Conservation (phyloP, 1,139 yeast genomes). For the Yamadazyma dendronema region DNA sequence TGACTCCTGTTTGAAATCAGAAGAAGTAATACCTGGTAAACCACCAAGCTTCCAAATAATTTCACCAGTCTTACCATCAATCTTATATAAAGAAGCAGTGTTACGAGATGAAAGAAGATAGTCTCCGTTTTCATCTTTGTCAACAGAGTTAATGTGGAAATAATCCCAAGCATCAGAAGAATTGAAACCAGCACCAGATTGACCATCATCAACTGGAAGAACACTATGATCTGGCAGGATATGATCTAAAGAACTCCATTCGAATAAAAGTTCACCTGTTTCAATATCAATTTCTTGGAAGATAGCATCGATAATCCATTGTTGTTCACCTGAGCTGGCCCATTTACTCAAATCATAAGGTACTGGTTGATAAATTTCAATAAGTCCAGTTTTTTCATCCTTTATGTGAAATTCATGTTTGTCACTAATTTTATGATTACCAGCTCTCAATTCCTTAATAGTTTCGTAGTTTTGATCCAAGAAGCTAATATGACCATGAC, state of each 20-base stretch:
- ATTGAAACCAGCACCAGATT: slow-evolving; percentile 30
- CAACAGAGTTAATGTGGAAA: slow-evolving; percentile 42
- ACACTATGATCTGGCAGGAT: slow-evolving; percentile 31
- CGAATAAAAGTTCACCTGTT: slow-evolving; percentile 35
- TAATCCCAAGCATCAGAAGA: slow-evolving; percentile 41
- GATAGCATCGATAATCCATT: slow-evolving; percentile 32
- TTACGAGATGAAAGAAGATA: slow-evolving; percentile 36
- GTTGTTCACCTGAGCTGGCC: slow-evolving; percentile 23
- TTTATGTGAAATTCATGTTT: slow-evolving; percentile 34
- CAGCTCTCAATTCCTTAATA: slow-evolving; percentile 28
- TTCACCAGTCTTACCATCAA: slow-evolving; percentile 35
- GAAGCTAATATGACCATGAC: slow-evolving; percentile 35
- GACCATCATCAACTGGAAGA: slow-evolving; percentile 23
- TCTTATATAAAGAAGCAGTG: slow-evolving; percentile 32
- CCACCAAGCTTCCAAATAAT: slow-evolving; percentile 36
- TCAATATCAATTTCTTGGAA: slow-evolving; percentile 36
- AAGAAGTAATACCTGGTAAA: slow-evolving; percentile 22
- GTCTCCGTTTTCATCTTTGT: slow-evolving; percentile 36
- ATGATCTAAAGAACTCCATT: slow-evolving; percentile 39
- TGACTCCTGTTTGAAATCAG: slow-evolving; percentile 18
- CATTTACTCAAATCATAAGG: slow-evolving; percentile 25
- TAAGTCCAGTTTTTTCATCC: slow-evolving; percentile 25
- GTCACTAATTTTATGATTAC: slow-evolving; percentile 28
- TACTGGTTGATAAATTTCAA: slow-evolving; percentile 31
- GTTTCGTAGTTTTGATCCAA: slow-evolving; percentile 26